These are phyloP conservation scores for Aspergillus egyptiacus DNA, from an alignment of 495 filamentous ascomycete species.

Conservation along the genomic window DNA sequence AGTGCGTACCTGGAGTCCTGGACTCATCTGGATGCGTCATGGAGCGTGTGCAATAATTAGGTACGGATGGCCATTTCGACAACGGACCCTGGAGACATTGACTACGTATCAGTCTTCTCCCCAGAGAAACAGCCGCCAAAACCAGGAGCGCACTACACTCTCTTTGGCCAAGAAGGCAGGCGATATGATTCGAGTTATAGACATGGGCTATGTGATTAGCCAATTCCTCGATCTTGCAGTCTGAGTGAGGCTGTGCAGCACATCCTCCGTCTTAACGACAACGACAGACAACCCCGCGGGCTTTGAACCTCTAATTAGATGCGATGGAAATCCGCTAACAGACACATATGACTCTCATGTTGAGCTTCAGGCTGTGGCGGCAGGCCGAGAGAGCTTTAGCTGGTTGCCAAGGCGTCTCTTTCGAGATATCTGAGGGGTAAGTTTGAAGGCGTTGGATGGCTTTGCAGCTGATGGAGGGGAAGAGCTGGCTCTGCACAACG, in stretches of 20 bases:
- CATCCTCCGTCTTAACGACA: too few relatives aligned
- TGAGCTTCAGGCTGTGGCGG: constrained; percentile 6
- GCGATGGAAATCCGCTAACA: constrained; percentile 2
- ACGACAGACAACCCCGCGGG: constrained; percentile 12
- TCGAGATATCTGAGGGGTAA: constrained; percentile 13
- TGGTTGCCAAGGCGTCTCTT: constrained; percentile 9
- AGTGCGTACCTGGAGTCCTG: constrained; percentile 2
- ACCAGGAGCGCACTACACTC: too few relatives aligned
- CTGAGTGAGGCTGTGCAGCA: constrained; percentile 20
- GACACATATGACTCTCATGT: neutral
- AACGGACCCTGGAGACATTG: neutral
- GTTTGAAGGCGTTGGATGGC: constrained; percentile 1
- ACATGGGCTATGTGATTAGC: constrained; percentile 2
- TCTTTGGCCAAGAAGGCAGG: neutral
- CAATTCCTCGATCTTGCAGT: constrained; percentile 9
- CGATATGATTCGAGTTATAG: constrained; percentile 4
- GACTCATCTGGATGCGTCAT: too few relatives aligned
- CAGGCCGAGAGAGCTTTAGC: constrained; percentile 10
- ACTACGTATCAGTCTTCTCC: neutral
- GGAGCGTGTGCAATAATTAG: too few relatives aligned
- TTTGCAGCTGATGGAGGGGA: constrained; percentile 1
- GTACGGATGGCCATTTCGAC: too few relatives aligned
- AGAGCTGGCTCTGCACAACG: neutral
- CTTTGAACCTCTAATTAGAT: constrained; percentile 16
- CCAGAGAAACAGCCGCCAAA: neutral